Percentiles rank a stretch among this genome's conserved stretches.
phyloP scores from a whole-genome alignment of 2,329 filamentous ascomycete species.

The Ambrosiella cleistominuta region DNA sequence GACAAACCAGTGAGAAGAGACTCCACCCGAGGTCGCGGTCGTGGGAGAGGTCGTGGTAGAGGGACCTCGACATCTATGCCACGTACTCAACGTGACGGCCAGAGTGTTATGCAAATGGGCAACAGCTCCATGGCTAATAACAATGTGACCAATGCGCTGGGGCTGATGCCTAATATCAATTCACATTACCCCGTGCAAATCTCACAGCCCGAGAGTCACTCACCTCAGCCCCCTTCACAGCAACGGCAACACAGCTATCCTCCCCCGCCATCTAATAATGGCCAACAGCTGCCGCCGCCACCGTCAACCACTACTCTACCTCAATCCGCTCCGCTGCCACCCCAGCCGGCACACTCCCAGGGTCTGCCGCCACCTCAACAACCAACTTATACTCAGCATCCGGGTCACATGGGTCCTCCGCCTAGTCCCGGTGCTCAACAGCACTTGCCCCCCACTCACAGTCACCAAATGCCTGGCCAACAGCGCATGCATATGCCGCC shows the following conservation, averaged over 20 bases:
- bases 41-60: constrained; percentile 4
- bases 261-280: too few relatives aligned
- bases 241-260: neutral
- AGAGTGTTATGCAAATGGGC: constrained; percentile 1
- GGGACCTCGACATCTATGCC: neutral
- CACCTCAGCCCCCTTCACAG: neutral
- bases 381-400: neutral
- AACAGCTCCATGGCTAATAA: neutral
- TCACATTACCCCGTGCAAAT: constrained; percentile 8
- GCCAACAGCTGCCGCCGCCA: too few relatives aligned
- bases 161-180: constrained; percentile 10
- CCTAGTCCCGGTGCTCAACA: neutral
- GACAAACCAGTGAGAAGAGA: constrained; percentile 4
- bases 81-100: neutral
- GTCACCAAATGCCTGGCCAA: neutral
- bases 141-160: neutral
- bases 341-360: neutral
- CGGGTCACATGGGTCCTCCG: neutral
- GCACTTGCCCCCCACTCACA: neutral
- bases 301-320: neutral
- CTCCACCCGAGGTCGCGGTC: constrained; percentile 8
- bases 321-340: neutral
- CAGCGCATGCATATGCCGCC: neutral
- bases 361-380: neutral
- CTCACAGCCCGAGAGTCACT: neutral